Evolutionary conservation across 148 eudicot species (phyloP).

Genomic region (Pouteria glomerata): DNA sequence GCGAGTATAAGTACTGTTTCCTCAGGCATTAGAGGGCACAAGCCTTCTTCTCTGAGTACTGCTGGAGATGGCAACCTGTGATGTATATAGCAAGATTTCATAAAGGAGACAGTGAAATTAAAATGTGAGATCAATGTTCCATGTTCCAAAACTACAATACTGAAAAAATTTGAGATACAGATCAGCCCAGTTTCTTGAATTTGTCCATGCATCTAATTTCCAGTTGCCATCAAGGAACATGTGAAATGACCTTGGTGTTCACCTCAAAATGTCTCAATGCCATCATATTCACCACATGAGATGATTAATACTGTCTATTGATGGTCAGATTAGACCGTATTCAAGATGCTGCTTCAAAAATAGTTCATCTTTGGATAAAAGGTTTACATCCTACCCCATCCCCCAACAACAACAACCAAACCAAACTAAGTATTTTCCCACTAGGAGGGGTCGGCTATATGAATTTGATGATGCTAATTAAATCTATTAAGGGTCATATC

Average conservation of each 20-base stretch:
- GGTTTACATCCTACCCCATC: no score
- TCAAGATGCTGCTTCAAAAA: no score
- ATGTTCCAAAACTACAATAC: not conserved
- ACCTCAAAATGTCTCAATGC: not conserved
- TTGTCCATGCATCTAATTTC: not conserved
- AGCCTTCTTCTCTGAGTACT: conserved; percentile 71
- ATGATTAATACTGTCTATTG: not conserved
- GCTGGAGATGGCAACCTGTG: conserved; percentile 80
- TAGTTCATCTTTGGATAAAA: no score
- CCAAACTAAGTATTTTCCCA: no score
- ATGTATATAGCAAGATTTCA: conserved; percentile 8
- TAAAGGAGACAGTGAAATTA: not conserved
- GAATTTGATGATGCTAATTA: no score
- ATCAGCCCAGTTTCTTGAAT: not conserved
- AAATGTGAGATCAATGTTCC: conserved; percentile 8
- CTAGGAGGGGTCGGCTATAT: no score
- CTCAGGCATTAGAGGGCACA: conserved; percentile 94
- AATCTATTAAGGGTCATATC: no score
- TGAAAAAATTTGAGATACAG: not conserved
- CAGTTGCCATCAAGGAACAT: not conserved
- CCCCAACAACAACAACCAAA: no score
- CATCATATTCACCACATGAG: not conserved
- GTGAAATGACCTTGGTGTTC: not conserved
- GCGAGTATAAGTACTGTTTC: conserved; percentile 97
- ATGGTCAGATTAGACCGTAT: no score